phyloP scores from a whole-genome alignment of 2,329 filamentous ascomycete genomes.

The Diplodia scrobiculata region DNA sequence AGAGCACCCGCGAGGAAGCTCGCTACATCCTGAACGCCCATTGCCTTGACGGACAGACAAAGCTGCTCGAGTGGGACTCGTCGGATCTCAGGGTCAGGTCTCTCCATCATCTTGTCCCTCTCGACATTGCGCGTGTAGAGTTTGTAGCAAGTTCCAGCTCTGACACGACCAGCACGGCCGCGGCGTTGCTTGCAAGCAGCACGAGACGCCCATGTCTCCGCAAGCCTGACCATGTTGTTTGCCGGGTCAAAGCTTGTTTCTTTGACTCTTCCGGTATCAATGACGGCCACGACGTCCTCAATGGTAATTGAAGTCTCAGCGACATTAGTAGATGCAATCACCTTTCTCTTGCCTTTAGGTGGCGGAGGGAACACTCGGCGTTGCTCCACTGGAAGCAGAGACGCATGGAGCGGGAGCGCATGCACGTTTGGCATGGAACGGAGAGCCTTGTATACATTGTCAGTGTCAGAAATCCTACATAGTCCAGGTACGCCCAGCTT shows the following conservation, averaged over 20 bases:
- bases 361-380: conserved; percentile 78
- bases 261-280: conserved; percentile 93
- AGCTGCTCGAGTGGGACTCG: conserved; percentile 92
- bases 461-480: neutral
- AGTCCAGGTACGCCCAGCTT: neutral
- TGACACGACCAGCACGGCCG: conserved; percentile 89
- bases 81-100: conserved; percentile 90
- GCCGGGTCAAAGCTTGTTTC: conserved; percentile 91
- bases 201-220: conserved; percentile 91
- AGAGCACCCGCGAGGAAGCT: conserved; percentile 81
- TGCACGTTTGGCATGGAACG: conserved; percentile 63
- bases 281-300: conserved; percentile 92
- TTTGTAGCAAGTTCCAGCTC: conserved; percentile 91
- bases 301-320: conserved; percentile 99
- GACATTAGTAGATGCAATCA: conserved; percentile 94
- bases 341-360: conserved; percentile 79
- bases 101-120: conserved; percentile 74
- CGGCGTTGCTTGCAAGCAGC: conserved; percentile 93
- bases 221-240: conserved; percentile 90
- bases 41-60: conserved; percentile 90
- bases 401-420: conserved; percentile 87
- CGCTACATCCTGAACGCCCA: conserved; percentile 83
- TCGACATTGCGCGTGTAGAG: conserved; percentile 88
- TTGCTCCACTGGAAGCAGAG: conserved; percentile 84
- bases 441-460: conserved; percentile 52